These are phyloP conservation scores for Periglandula ipomoeae DNA, from an alignment of 2,329 filamentous ascomycete species.

Conservation along the genomic window DNA sequence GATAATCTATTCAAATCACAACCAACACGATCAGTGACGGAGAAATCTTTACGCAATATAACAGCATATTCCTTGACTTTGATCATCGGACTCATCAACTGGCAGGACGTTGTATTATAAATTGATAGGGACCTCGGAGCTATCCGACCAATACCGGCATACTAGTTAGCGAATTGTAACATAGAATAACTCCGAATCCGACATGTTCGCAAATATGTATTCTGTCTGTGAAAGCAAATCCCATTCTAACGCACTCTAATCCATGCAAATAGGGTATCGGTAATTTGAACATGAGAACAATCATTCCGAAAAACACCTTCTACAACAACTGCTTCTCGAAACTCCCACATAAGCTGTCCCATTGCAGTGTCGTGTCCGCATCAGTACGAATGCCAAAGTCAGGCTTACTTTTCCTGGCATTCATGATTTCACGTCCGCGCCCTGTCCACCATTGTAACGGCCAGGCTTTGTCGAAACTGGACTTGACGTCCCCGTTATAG, in stretches of 20 bases:
- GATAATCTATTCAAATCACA: no score
- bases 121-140: no score
- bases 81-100: no score
- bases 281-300: background rate
- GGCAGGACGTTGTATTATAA: no score
- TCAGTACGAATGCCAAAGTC: background rate
- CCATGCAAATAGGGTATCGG: background rate
- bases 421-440: background rate
- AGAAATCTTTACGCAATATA: no score
- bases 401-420: background rate
- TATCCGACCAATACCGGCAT: no score
- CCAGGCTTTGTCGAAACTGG: background rate
- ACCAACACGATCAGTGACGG: no score
- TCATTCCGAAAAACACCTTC: background rate
- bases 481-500: background rate
- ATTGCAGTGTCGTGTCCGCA: background rate
- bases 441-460: background rate
- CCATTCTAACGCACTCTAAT: background rate
- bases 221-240: background rate
- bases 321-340: background rate
- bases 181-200: no score
- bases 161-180: no score
- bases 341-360: background rate
- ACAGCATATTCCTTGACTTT: no score
- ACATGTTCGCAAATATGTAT: no score